A percentile compares a stretch with the other conserved stretches of the same genome.
Evolutionary conservation across 2,329 filamentous ascomycete genomes (phyloP).

Genomic region (Didymella exigua): DNA sequence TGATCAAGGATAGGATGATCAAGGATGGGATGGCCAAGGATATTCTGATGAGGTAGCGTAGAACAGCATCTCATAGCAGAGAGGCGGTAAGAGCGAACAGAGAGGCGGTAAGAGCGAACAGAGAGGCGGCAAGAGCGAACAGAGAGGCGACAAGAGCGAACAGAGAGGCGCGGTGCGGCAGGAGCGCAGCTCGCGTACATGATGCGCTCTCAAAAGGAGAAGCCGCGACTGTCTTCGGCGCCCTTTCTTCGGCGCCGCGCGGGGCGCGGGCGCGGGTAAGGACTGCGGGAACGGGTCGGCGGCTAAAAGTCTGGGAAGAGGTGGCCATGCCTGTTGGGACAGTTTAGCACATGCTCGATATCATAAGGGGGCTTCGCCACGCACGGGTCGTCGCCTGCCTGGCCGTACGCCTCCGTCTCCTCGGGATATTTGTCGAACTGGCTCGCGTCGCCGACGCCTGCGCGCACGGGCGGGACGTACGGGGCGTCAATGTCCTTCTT

Average conservation of each 20-base stretch:
- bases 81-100: not conserved
- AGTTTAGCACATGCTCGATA: constrained; percentile 38
- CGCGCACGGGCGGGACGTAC: constrained; percentile 94
- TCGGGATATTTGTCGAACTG: constrained; percentile 98
- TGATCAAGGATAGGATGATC: too few species aligned
- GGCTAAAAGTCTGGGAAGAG: constrained; percentile 43
- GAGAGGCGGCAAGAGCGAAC: not conserved
- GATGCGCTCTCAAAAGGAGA: not conserved
- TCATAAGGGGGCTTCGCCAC: constrained; percentile 53
- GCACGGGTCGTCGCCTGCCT: constrained; percentile 80
- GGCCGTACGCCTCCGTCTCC: constrained; percentile 90
- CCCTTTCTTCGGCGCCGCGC: not conserved
- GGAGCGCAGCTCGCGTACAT: not conserved
- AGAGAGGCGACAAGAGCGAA: not conserved
- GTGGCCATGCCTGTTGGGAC: constrained; percentile 43
- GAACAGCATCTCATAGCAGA: not conserved
- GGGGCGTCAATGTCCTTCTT: constrained; percentile 98
- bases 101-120: not conserved
- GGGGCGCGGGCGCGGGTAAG: not conserved
- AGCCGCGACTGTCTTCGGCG: not conserved
- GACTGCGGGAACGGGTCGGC: not conserved
- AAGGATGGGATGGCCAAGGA: too few species aligned
- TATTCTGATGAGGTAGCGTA: too few species aligned
- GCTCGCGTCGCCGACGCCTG: constrained; percentile 91
- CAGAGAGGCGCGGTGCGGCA: not conserved